Evolutionary conservation across 164 flowering plant species (phyloP), one percentile per base, ranked within the genome.

Genomic region (Kalanchoe fedtschenkoi): DNA sequence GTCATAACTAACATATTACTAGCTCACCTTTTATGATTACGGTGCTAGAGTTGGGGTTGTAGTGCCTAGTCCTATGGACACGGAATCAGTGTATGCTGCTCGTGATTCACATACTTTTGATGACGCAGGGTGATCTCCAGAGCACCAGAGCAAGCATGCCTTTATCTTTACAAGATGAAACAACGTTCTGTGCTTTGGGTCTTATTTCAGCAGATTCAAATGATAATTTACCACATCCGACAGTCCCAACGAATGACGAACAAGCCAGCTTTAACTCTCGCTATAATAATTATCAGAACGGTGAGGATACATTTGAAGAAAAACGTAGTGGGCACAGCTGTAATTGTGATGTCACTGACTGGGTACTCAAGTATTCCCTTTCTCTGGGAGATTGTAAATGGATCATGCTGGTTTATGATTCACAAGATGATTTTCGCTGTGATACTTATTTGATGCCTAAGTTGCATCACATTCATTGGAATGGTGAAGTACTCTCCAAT

Each of bases 401-500:
- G 88, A 65, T 86, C 59, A 81, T 75, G 72, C 63, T 95, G 30
- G 62, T 68, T 6, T 64, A 61, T 72, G 70, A 70, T 68, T 64
- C 69, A 57, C 59, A 29, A 33, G 70, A 65, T 28, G 39, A 54
- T 30, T 19, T 41, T 61, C 62, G 29, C 62, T 65, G 64, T 43
- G 71, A 68, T 34, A 62, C 69, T 34, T n/a, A 34, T 21, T 71
- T 80, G 80, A 69, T 82, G 43, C 97, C 97, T 32, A 74, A 65
- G 70, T 58, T 91, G 76, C 81, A 86, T 75, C 96, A 91, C 65
- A 66, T 91, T 55, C 85, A 81, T 62, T 77, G 76, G 84, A 61
- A 75, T 26, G 80, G 90, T 54, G 61, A 68, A 43, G 39, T 75
- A 32, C 59, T 78, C 53, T 73, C 70, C 63, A 64, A 62, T 24